Conservation (phyloP, 345 rosid genomes). For the Ceriops tagal region DNA sequence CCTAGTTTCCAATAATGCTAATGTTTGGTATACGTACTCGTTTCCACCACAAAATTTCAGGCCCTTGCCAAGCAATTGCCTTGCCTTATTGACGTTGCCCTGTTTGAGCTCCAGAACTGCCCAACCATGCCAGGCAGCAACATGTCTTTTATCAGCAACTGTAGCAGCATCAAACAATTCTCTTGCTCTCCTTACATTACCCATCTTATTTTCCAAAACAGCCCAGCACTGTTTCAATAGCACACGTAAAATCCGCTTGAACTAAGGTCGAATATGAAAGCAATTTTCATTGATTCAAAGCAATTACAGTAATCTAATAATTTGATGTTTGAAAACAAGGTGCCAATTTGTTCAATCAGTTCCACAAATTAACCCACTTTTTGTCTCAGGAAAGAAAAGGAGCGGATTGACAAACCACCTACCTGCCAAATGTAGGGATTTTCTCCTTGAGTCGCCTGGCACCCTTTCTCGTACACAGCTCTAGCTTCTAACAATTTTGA, state of each 20-base stretch:
- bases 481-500: constrained; percentile 58
- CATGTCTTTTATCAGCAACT: constrained; percentile 83
- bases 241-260: constrained; percentile 12
- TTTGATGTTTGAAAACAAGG: neutral
- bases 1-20: constrained; percentile 80
- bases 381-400: too few species aligned
- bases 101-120: constrained; percentile 89
- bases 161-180: constrained; percentile 95
- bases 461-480: constrained; percentile 74
- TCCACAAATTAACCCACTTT: too few species aligned
- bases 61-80: constrained; percentile 85
- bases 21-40: constrained; percentile 87
- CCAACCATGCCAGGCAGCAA: constrained; percentile 99
- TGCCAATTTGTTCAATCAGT: too few species aligned
- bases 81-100: constrained; percentile 87
- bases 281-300: neutral
- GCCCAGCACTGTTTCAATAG: constrained; percentile 86
- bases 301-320: neutral
- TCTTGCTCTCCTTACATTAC: constrained; percentile 80
- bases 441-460: constrained; percentile 96
- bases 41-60: constrained; percentile 83
- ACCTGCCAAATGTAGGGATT: constrained; percentile 99
- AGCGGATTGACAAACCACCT: neutral
- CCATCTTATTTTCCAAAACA: constrained; percentile 76
- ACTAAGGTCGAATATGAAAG: constrained; percentile 3